These are phyloP conservation scores for Mucor irregularis DNA, from an alignment of 371 early-diverging fungal genomes.

Conservation along the genomic window DNA sequence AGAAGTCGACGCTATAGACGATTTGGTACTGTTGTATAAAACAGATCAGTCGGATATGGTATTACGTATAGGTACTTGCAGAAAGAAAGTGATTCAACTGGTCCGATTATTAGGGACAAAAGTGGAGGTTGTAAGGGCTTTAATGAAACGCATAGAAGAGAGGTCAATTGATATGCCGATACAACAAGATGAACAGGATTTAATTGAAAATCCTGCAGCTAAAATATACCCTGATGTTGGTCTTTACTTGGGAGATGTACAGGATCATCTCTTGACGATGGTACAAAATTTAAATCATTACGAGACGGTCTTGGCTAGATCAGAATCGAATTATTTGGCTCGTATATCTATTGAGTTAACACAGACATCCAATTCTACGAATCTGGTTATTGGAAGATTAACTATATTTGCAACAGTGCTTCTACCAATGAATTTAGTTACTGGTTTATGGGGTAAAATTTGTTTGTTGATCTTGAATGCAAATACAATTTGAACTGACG, in stretches of 20 bases:
- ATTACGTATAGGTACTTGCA: slow-evolving; percentile 76
- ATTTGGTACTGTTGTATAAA: slow-evolving; percentile 65
- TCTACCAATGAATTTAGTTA: slow-evolving; percentile 90
- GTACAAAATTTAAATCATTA: slow-evolving; percentile 85
- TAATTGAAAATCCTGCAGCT: background rate
- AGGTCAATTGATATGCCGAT: background rate
- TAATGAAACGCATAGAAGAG: slow-evolving; percentile 56
- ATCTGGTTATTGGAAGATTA: slow-evolving; percentile 85
- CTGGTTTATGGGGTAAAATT: slow-evolving; percentile 68
- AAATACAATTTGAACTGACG: background rate
- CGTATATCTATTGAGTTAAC: slow-evolving; percentile 95
- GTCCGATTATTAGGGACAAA: slow-evolving; percentile 75
- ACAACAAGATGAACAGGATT: slow-evolving; percentile 8
- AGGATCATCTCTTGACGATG: slow-evolving; percentile 94
- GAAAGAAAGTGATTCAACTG: slow-evolving; percentile 80
- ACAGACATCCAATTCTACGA: slow-evolving; percentile 85
- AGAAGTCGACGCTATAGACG: slow-evolving; percentile 89
- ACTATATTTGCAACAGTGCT: slow-evolving; percentile 89
- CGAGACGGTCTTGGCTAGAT: slow-evolving; percentile 85
- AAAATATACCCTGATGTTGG: slow-evolving; percentile 46
- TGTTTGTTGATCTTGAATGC: background rate
- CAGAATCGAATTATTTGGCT: slow-evolving; percentile 93
- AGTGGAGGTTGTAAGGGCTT: slow-evolving; percentile 75
- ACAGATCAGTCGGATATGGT: slow-evolving; percentile 84
- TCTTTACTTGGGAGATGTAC: slow-evolving; percentile 90